Evolutionary conservation across 257 asterid species (phyloP).

Genomic region (Solanum clarkiae): DNA sequence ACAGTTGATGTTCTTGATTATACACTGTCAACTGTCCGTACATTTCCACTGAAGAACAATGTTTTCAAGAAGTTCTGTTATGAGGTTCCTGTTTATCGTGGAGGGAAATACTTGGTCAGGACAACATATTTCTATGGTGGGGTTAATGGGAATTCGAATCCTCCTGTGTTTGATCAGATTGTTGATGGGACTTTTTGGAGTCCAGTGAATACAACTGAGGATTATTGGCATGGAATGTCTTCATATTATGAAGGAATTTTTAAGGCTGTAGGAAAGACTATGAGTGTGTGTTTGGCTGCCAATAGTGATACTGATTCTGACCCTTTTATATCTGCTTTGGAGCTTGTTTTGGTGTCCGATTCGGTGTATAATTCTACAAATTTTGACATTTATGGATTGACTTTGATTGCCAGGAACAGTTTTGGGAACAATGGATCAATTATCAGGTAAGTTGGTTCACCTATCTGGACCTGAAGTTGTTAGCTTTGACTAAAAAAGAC

Average conservation of each 20-base stretch:
- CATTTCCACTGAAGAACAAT: slow-evolving; percentile 49
- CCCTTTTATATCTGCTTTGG: slow-evolving; percentile 89
- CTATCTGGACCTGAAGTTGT: background rate
- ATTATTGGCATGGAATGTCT: slow-evolving; percentile 24
- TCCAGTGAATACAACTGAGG: slow-evolving; percentile 72
- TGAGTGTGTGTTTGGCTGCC: slow-evolving; percentile 84
- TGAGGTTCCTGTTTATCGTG: slow-evolving; percentile 50
- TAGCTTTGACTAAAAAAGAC: background rate
- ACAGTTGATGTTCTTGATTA: slow-evolving; percentile 9
- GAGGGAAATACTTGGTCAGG: slow-evolving; percentile 50
- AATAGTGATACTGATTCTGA: slow-evolving; percentile 77
- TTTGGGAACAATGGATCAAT: slow-evolving; percentile 68
- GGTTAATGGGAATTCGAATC: slow-evolving; percentile 43
- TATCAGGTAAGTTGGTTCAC: slow-evolving; percentile 37
- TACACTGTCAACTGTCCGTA: slow-evolving; percentile 54
- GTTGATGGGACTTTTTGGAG: slow-evolving; percentile 93
- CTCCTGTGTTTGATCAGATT: slow-evolving; percentile 89
- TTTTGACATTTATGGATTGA: slow-evolving; percentile 39
- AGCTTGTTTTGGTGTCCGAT: slow-evolving; percentile 55
- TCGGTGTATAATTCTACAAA: slow-evolving; percentile 83
- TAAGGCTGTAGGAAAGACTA: slow-evolving; percentile 54
- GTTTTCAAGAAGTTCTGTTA: slow-evolving; percentile 74
- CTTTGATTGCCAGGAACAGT: slow-evolving; percentile 67
- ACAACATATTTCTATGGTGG: slow-evolving; percentile 83
- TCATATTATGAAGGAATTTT: slow-evolving; percentile 67